phyloP scores from a whole-genome alignment of 257 asterid genomes.

The Nyctanthes arbortristis region DNA sequence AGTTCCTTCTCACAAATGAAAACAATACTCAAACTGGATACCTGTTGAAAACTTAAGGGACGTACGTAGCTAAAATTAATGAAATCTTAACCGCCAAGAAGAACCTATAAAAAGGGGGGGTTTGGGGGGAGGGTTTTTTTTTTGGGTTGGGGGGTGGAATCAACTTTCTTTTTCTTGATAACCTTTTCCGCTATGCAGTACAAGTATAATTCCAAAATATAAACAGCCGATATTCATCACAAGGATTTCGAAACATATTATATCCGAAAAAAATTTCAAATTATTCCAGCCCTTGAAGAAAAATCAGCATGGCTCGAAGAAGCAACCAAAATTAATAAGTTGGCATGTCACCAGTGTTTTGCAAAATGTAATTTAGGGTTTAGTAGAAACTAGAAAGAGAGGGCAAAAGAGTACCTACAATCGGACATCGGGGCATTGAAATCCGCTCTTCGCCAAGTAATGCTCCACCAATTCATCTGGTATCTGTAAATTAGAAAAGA shows the following conservation, averaged over 20 bases:
- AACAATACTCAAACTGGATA: background rate
- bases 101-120: background rate
- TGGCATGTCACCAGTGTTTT: background rate
- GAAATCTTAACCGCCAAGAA: no score
- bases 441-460: constrained; percentile 92
- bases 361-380: constrained; percentile 11
- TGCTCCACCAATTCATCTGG: constrained; percentile 99
- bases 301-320: background rate
- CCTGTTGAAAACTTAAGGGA: background rate
- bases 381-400: no score
- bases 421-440: constrained; percentile 96
- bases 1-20: background rate
- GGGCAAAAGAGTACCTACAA: no score
- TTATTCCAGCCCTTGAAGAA: background rate
- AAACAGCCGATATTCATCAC: background rate
- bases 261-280: background rate
- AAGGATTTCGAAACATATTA: background rate
- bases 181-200: background rate
- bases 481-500: constrained; percentile 46
- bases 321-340: background rate
- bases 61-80: no score
- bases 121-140: no score
- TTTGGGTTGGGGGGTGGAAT: no score
- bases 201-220: no score
- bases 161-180: background rate